A percentile compares a stretch with the other conserved stretches of the same genome.
phyloP scores from a whole-genome alignment of 1,284 basidiomycete species.

The Malassezia dermatis region DNA sequence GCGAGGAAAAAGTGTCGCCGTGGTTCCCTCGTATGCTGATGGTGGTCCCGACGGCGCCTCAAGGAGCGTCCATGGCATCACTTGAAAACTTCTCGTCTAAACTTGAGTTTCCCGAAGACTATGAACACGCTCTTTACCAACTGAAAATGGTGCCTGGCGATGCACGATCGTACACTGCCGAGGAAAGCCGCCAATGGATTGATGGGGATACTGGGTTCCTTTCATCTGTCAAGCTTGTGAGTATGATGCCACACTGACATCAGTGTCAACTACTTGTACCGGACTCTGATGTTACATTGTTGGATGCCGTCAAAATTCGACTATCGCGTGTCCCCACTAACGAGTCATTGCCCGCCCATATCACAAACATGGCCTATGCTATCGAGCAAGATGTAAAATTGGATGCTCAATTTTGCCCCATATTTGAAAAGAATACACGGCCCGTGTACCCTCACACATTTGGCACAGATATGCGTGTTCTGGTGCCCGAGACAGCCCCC shows the following conservation, averaged over 20 bases:
- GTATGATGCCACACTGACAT: not conserved
- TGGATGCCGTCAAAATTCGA: conserved; percentile 5
- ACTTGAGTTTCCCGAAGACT: not conserved
- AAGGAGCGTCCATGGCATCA: not conserved
- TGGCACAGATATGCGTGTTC: not conserved
- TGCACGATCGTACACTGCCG: not conserved
- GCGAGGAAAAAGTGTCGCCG: not conserved
- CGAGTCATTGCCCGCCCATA: not conserved
- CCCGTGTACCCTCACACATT: not conserved
- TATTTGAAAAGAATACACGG: not conserved
- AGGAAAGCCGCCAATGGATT: not conserved
- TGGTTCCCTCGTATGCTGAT: conserved; percentile 7
- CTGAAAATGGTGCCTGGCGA: conserved; percentile 2
- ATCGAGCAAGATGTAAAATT: not conserved
- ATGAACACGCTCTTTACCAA: conserved; percentile 1
- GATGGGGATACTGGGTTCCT: not conserved
- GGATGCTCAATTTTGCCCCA: conserved; percentile 3
- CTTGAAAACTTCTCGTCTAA: not conserved
- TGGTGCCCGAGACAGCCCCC: not conserved
- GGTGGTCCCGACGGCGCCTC: not conserved
- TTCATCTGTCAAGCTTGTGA: conserved; percentile 7
- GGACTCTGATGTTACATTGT: not conserved
- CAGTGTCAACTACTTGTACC: conserved; percentile 10
- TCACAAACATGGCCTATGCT: conserved; percentile 1
- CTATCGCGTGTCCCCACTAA: not conserved